Evolutionary conservation across 148 eudicot species (phyloP), one percentile per base, ranked within the genome.

Genomic region (Linanthus parryae): DNA sequence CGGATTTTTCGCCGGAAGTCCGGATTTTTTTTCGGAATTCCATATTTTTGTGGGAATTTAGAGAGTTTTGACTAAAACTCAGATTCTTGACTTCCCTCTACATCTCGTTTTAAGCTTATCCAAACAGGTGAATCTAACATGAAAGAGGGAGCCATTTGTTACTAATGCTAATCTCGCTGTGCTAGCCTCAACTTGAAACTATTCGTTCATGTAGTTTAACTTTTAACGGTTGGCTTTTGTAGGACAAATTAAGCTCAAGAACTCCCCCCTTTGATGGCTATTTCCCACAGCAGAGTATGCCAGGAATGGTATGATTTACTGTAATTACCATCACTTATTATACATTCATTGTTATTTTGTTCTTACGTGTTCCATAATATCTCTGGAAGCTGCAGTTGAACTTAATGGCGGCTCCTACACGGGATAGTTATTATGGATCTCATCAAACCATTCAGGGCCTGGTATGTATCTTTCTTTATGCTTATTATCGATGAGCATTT

Each of bases 351-450:
- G 16, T 23, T 18, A 13, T n/a, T n/a, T n/a, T n/a, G n/a, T n/a
- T n/a, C n/a, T n/a, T n/a, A n/a, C n/a, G n/a, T 33, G 56, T 3
- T 44, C 9, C 20, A 34, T 21, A 52, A 53, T 54, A 39, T n/a
- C 52, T 62, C 61, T 64, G 64, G 43, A 63, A 76, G 94, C 84
- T 84, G 48, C 96, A 87, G 54, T 71, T 92, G 71, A 84, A 92
- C 65, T 70, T 92, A 72, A 81, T 92, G 96, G n/a, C n/a, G n/a
- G 96, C 71, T 57, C 90, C 98, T 25, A 64, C 86, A 5, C 86
- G 88, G 30, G 89, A 86, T 52, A 81, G 65, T 53, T 92, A 81
- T 63, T 87, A 79, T 57, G 85, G 81, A 45, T 73, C 68, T 73
- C 95, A 77, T 43, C 87, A 79, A 17, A 52, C 78, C 51, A 92